phyloP scores from a whole-genome alignment of 2,329 filamentous ascomycete genomes.

The Diaporthe destruens region DNA sequence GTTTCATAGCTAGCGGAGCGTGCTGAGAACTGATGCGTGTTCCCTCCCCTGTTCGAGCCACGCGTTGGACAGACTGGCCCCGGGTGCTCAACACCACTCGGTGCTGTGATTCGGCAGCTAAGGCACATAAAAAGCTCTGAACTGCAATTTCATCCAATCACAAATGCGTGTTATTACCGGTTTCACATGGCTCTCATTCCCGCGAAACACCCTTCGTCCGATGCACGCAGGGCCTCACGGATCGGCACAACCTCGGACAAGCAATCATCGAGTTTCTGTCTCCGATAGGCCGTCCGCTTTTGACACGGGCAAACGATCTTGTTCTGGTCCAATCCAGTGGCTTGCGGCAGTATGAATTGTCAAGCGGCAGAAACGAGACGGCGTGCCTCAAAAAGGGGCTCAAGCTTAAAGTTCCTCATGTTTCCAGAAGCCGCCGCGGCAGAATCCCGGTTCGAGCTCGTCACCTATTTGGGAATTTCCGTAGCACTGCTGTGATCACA shows the following conservation, averaged over 20 bases:
- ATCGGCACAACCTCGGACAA: background rate
- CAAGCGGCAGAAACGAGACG: background rate
- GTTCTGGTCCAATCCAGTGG: background rate
- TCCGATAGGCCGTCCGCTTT: background rate
- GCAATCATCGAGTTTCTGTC: background rate
- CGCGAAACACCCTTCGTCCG: conserved; percentile 1
- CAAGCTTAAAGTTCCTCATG: no score
- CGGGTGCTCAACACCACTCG: background rate
- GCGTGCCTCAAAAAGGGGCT: background rate
- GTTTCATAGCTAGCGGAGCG: no score
- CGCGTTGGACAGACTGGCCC: background rate
- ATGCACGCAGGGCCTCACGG: background rate
- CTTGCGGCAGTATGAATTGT: background rate
- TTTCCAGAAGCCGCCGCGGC: no score
- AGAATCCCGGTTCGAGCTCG: no score
- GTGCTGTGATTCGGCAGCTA: background rate
- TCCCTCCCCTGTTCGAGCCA: background rate
- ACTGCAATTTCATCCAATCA: background rate
- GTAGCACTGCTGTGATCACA: no score
- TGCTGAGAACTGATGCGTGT: background rate
- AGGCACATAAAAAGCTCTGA: background rate
- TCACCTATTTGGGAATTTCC: no score
- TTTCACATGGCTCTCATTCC: conserved; percentile 7
- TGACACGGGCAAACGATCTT: background rate
- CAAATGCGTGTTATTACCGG: background rate